phyloP scores from a whole-genome alignment of 2,329 filamentous ascomycete genomes.

The Trichoderma sp. region DNA sequence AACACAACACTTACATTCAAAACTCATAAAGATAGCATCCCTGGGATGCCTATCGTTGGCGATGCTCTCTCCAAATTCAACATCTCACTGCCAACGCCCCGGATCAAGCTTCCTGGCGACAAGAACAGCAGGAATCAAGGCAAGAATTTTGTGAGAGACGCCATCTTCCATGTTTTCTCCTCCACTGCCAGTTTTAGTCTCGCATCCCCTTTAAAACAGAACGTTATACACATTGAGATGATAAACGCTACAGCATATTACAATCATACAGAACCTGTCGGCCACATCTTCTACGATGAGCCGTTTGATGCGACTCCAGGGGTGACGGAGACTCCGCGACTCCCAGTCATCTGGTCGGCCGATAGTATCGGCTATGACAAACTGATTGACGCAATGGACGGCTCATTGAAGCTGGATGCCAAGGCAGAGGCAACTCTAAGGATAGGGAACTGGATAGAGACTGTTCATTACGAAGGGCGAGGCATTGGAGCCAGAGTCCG shows the following conservation, averaged over 20 bases:
- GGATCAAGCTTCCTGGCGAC: conserved; percentile 56
- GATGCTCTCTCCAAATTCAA: conserved; percentile 68
- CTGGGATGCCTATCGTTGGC: conserved; percentile 68
- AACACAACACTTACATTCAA: conserved; percentile 78
- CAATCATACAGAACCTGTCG: conserved; percentile 73
- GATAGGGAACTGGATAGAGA: conserved; percentile 71
- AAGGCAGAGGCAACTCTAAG: conserved; percentile 70
- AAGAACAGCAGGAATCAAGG: conserved; percentile 36
- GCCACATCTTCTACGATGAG: conserved; percentile 69
- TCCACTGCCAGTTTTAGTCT: conserved; percentile 84
- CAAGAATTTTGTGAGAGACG: conserved; percentile 74
- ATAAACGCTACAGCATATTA: conserved; percentile 85
- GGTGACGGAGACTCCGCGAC: conserved; percentile 63
- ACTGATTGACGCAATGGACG: conserved; percentile 74
- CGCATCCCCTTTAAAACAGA: conserved; percentile 70
- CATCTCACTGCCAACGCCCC: conserved; percentile 69
- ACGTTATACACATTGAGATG: conserved; percentile 71
- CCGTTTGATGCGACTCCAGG: conserved; percentile 78
- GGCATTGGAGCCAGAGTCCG: conserved; percentile 64
- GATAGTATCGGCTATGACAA: conserved; percentile 80
- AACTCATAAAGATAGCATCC: conserved; percentile 69
- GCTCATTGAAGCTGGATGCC: conserved; percentile 73
- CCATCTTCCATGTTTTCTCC: conserved; percentile 81
- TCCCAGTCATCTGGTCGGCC: conserved; percentile 80
- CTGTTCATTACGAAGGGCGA: conserved; percentile 65